Base-by-base conservation (phyloP, 495 filamentous ascomycete species). In the Recurvomyces mirabilis region DNA sequence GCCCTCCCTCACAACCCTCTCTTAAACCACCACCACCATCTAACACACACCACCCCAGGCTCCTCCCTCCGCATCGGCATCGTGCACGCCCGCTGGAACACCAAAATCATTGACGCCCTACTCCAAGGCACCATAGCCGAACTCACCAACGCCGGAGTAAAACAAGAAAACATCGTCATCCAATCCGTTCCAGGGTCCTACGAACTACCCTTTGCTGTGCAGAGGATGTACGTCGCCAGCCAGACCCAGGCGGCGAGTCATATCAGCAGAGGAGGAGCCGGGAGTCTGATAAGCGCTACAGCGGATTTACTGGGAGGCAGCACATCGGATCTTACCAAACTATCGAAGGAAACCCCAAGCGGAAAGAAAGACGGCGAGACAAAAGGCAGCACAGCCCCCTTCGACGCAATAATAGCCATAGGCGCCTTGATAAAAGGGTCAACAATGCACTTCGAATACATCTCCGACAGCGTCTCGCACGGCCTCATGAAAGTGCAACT, bases 391-490 rank as follows among this genome's bases (percentile, higher is more conserved):
- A 61, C 65, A 41, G 69, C 72, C 14, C 78, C 84, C 7, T 95
- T 95, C 60, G 87, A 95, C 59, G 88, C 93, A 28, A 75, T 96
- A 37, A 84, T 98, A 47, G 87, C 91, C 43, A 87, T 98, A 52
- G 91, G 91, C 36, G 88, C 93, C 30, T 74, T 98, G 21, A 94
- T 98, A 63, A 98, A 98, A 68, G 91, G 91, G 52, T 83, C 93
- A 59, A 98, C 91, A 14, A 94, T 93, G 83, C 91, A 98, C 61
- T 96, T 96, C 55, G 88, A 98, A 64, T 94, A 95, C 61, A 95
- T 95, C 47, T 71, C 88, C n/a, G 87, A 93, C 48, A 79, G 84
- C 28, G 85, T 89, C 17, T 82, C 77, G 15, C 82, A 91, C 30
- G 91, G 87, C 9, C 68, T 98, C 51, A 98, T 98, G 91, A 80